Conservation (phyloP, 2,329 filamentous ascomycete genomes). For the Beauveria medogensis region DNA sequence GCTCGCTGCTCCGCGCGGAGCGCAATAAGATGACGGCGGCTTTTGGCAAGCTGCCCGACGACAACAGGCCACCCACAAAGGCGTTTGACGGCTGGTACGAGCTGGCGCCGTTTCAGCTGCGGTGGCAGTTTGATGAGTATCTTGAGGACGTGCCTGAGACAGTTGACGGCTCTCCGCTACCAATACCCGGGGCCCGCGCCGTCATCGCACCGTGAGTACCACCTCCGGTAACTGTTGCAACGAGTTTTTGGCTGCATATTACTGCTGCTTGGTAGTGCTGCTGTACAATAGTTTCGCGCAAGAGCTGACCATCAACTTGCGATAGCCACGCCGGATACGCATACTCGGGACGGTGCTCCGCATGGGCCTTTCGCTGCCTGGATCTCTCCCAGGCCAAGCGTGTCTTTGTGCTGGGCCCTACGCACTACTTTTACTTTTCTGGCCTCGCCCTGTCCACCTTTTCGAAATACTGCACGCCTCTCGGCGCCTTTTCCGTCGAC, state of each 20-base stretch:
- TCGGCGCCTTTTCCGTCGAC: slow-evolving; percentile 64
- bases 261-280: not conserved
- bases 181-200: slow-evolving; percentile 65
- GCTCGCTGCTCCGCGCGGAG: slow-evolving; percentile 1
- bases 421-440: slow-evolving; percentile 75
- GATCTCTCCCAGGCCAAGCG: slow-evolving; percentile 77
- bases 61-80: slow-evolving; percentile 53
- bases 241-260: not conserved
- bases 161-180: slow-evolving; percentile 52
- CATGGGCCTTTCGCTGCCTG: slow-evolving; percentile 86
- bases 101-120: slow-evolving; percentile 49
- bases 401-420: slow-evolving; percentile 87
- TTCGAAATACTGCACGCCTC: slow-evolving; percentile 62
- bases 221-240: too few species aligned
- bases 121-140: slow-evolving; percentile 63
- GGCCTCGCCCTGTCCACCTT: slow-evolving; percentile 72
- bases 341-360: slow-evolving; percentile 86
- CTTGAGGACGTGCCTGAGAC: slow-evolving; percentile 61
- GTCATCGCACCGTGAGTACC: slow-evolving; percentile 83
- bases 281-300: not conserved
- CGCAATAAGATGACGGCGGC: slow-evolving; percentile 1
- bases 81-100: slow-evolving; percentile 80
- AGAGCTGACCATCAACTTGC: not conserved
- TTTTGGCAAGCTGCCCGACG: not conserved
- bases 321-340: slow-evolving; percentile 77